Evolutionary conservation across 805 yeast species (phyloP).

Genomic region (Teunomyces gatunensis): DNA sequence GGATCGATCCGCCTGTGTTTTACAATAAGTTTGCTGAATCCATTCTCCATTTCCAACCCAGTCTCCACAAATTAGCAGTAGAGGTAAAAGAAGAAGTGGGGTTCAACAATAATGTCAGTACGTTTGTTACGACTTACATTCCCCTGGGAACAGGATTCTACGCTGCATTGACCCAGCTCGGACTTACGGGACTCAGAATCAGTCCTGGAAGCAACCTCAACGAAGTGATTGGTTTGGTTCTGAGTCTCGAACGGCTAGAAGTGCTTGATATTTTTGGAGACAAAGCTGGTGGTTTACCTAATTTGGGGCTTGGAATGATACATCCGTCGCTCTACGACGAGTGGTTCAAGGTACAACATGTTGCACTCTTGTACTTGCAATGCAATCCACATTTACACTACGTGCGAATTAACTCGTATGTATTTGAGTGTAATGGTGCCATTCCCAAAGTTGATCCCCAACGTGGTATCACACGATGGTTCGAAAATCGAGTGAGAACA

Average conservation of each 20-base stretch:
- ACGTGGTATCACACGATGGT: slow-evolving; percentile 49
- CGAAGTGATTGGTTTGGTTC: slow-evolving; percentile 21
- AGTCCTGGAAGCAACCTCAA: slow-evolving; percentile 32
- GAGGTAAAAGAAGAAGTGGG: slow-evolving; percentile 38
- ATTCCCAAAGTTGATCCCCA: slow-evolving; percentile 32
- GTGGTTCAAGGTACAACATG: slow-evolving; percentile 56
- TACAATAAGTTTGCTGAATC: slow-evolving; percentile 16
- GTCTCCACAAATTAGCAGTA: slow-evolving; percentile 33
- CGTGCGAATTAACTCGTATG: slow-evolving; percentile 47
- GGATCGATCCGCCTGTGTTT: slow-evolving; percentile 5
- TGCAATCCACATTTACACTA: slow-evolving; percentile 31
- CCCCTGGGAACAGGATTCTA: slow-evolving; percentile 9
- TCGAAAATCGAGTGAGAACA: slow-evolving; percentile 19
- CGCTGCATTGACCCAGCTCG: not conserved
- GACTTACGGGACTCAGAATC: slow-evolving; percentile 26
- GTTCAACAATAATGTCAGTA: slow-evolving; percentile 1
- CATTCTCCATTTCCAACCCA: slow-evolving; percentile 16
- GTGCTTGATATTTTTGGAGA: slow-evolving; percentile 48
- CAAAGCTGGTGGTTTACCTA: slow-evolving; percentile 52
- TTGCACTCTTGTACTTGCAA: slow-evolving; percentile 41
- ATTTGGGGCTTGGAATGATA: slow-evolving; percentile 51
- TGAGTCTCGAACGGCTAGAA: slow-evolving; percentile 20
- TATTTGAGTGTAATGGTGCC: slow-evolving; percentile 40
- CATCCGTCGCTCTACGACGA: slow-evolving; percentile 56
- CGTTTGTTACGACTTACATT: slow-evolving; percentile 5